Conservation (phyloP, 257 asterid genomes). For the Plantago major region DNA sequence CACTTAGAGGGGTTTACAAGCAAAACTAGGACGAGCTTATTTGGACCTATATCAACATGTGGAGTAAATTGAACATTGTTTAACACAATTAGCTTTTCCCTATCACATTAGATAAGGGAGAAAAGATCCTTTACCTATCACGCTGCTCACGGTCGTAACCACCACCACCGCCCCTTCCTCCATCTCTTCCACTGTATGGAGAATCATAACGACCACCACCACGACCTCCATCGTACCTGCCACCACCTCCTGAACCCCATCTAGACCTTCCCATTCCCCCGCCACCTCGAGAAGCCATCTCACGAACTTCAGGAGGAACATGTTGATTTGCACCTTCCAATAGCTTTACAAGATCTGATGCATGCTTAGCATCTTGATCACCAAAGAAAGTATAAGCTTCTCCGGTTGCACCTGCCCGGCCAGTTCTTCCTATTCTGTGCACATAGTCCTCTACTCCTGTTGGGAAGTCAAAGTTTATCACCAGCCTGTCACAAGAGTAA, state of each 20-base stretch:
- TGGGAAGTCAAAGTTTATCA: slow-evolving; percentile 89
- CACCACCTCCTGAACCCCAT: slow-evolving; percentile 65
- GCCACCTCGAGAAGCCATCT: slow-evolving; percentile 78
- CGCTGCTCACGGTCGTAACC: slow-evolving; percentile 41
- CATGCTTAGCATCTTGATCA: slow-evolving; percentile 83
- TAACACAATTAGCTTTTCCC: background rate
- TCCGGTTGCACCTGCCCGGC: slow-evolving; percentile 98
- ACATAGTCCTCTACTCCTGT: slow-evolving; percentile 95
- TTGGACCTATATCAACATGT: background rate
- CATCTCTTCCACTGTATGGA: slow-evolving; percentile 43
- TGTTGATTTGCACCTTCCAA: slow-evolving; percentile 85
- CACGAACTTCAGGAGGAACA: slow-evolving; percentile 74
- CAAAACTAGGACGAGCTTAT: no score
- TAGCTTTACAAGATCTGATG: slow-evolving; percentile 74
- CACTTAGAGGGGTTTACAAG: no score
- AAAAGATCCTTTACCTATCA: slow-evolving; percentile 37
- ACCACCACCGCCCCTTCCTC: slow-evolving; percentile 35
- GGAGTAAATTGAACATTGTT: background rate
- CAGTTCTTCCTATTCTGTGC: slow-evolving; percentile 99
- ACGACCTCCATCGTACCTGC: slow-evolving; percentile 57
- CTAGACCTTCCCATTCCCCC: slow-evolving; percentile 71
- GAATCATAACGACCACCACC: slow-evolving; percentile 54
- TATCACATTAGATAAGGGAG: background rate
- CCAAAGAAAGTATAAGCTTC: slow-evolving; percentile 70
- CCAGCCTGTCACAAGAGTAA: slow-evolving; percentile 52